phyloP scores from a whole-genome alignment of 2,329 filamentous ascomycete genomes.

The Penicillium hordei region DNA sequence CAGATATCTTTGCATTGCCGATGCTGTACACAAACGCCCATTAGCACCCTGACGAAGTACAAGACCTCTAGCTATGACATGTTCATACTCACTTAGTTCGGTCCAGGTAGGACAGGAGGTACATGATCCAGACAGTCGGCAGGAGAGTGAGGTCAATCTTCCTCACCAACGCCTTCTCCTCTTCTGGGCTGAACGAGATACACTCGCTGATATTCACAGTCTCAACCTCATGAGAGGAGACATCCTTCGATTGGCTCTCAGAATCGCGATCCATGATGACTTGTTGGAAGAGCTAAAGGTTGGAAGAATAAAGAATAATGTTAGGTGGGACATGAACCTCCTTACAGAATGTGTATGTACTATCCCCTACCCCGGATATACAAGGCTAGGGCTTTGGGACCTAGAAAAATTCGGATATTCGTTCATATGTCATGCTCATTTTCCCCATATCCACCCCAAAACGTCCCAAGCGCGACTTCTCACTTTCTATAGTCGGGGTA shows the following conservation, averaged over 20 bases:
- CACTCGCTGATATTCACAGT: conserved; percentile 12
- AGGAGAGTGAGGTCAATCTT: conserved; percentile 48
- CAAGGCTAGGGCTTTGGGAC: neutral
- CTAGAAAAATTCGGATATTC: neutral
- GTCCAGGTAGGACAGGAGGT: conserved; percentile 49
- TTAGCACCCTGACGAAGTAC: neutral
- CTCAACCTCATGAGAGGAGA: conserved; percentile 21
- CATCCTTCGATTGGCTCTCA: conserved; percentile 8
- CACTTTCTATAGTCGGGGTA: neutral
- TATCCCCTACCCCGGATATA: neutral
- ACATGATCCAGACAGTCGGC: conserved; percentile 53
- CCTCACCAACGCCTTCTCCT: conserved; percentile 48
- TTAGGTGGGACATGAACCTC: neutral
- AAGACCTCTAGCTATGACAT: neutral
- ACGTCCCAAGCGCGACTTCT: neutral
- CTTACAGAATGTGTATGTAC: neutral
- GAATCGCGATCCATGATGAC: conserved; percentile 3
- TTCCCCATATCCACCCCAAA: neutral
- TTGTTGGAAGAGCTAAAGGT: neutral
- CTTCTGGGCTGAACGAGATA: conserved; percentile 25
- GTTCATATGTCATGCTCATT: neutral
- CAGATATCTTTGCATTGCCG: conserved; percentile 29
- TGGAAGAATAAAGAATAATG: neutral
- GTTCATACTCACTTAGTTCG: conserved; percentile 20
- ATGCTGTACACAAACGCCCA: conserved; percentile 13